phyloP scores from a whole-genome alignment of 176 grass and related monocot species.

The Metroxylon sagu region DNA sequence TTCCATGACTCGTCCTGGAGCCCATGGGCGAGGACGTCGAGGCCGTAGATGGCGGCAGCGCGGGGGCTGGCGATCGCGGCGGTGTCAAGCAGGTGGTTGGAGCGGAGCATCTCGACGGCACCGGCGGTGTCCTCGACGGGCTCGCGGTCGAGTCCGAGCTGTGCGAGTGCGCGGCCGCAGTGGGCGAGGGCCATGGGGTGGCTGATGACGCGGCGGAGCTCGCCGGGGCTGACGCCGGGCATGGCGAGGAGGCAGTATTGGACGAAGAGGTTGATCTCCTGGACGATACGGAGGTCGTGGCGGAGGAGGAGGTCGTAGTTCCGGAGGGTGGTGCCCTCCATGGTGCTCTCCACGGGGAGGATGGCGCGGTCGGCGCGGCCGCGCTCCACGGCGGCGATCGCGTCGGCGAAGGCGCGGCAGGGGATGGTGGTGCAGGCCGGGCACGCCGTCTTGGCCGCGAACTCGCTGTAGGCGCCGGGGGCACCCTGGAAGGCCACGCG shows the following conservation, averaged over 20 bases:
- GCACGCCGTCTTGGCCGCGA: slow-evolving; percentile 81
- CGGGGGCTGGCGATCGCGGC: slow-evolving; percentile 88
- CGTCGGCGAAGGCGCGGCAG: slow-evolving; percentile 59
- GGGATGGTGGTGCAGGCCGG: slow-evolving; percentile 57
- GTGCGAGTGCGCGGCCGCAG: slow-evolving; percentile 74
- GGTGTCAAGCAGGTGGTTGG: slow-evolving; percentile 54
- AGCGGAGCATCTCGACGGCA: slow-evolving; percentile 86
- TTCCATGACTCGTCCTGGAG: slow-evolving; percentile 95
- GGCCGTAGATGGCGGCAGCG: slow-evolving; percentile 57
- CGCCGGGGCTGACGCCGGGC: slow-evolving; percentile 59
- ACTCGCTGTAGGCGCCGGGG: slow-evolving; percentile 83
- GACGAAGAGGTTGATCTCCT: slow-evolving; percentile 89
- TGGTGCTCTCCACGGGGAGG: slow-evolving; percentile 83
- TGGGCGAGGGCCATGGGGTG: slow-evolving; percentile 94
- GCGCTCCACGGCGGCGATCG: slow-evolving; percentile 53
- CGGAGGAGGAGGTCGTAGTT: slow-evolving; percentile 91
- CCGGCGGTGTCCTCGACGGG: slow-evolving; percentile 94
- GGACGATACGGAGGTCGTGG: slow-evolving; percentile 49
- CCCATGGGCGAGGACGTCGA: slow-evolving; percentile 75
- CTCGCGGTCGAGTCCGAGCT: slow-evolving; percentile 53
- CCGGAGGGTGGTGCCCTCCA: slow-evolving; percentile 68
- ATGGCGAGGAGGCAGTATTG: slow-evolving; percentile 95
- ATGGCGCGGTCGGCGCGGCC: slow-evolving; percentile 62
- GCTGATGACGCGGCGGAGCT: slow-evolving; percentile 87
- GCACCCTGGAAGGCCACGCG: slow-evolving; percentile 83